These are phyloP conservation scores for Candida golubevii DNA, from an alignment of 805 yeast species.

Conservation along the genomic window DNA sequence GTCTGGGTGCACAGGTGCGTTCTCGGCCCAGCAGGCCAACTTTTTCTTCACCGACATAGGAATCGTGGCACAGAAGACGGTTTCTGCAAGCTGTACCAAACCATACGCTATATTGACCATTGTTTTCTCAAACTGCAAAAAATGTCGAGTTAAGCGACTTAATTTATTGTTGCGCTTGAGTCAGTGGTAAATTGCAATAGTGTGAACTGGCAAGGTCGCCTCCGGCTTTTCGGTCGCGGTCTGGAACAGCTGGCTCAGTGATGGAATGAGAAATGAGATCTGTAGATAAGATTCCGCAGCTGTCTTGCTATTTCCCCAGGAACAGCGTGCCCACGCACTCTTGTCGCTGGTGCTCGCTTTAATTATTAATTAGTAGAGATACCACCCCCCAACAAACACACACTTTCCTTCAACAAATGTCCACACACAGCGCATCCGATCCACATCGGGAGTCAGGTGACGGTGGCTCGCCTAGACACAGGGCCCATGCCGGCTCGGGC, in stretches of 20 bases:
- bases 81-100: neutral
- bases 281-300: conserved; percentile 6
- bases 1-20: conserved; percentile 10
- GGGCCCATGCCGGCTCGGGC: conserved; percentile 1
- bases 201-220: too few species aligned
- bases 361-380: too few species aligned
- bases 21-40: conserved; percentile 1
- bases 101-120: neutral
- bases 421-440: conserved; percentile 10
- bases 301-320: neutral
- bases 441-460: conserved; percentile 4
- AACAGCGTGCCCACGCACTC: too few species aligned
- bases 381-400: neutral
- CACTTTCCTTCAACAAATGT: conserved; percentile 1
- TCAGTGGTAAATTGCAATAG: too few species aligned
- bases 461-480: conserved; percentile 4
- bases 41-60: conserved; percentile 2
- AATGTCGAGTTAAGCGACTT: too few species aligned
- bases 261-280: neutral
- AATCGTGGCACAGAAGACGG: conserved; percentile 7
- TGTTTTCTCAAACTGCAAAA: too few species aligned
- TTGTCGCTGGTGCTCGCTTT: too few species aligned
- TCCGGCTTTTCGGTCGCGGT: too few species aligned
- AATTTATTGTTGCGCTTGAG: too few species aligned
- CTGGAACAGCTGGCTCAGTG: too few species aligned